phyloP scores from a whole-genome alignment of 2,329 filamentous ascomycete species.

The Talaromyces sp. region DNA sequence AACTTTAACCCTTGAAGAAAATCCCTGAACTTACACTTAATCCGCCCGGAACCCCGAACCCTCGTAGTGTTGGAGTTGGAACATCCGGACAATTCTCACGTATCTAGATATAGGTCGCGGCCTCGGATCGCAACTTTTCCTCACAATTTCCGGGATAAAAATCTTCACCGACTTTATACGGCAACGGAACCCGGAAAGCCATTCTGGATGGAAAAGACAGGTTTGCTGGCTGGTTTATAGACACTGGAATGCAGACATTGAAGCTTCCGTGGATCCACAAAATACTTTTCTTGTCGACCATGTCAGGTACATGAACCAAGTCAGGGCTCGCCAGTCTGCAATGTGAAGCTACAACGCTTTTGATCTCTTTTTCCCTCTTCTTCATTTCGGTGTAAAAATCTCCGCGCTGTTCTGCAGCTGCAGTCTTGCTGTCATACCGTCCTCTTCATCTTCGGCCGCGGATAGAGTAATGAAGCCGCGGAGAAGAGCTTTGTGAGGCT shows the following conservation, averaged over 20 bases:
- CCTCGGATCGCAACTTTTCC: conserved; percentile 25
- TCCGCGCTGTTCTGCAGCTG: not conserved
- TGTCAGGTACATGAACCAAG: not conserved
- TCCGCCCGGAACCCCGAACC: conserved; percentile 22
- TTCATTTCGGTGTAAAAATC: not conserved
- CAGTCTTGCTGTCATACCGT: not conserved
- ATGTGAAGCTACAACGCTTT: not conserved
- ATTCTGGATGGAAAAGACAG: conserved; percentile 8
- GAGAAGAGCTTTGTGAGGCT: not conserved
- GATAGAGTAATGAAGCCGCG: not conserved
- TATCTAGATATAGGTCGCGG: conserved; percentile 23
- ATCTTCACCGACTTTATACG: conserved; percentile 19
- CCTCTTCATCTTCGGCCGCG: conserved; percentile 11
- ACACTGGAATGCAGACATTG: conserved; percentile 22
- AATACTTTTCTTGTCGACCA: not conserved
- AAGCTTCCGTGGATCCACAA: conserved; percentile 21
- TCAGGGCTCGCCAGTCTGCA: not conserved
- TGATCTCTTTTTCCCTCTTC: not conserved
- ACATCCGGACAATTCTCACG: conserved; percentile 20
- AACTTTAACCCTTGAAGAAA: not conserved
- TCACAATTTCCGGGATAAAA: conserved; percentile 20
- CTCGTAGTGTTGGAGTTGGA: conserved; percentile 20
- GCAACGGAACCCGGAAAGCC: conserved; percentile 19
- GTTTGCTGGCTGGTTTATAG: conserved; percentile 7
- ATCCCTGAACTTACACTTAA: conserved; percentile 17